These are phyloP conservation scores for Alternaria brassicae DNA, from an alignment of 2,329 filamentous ascomycete species.

Conservation along the genomic window DNA sequence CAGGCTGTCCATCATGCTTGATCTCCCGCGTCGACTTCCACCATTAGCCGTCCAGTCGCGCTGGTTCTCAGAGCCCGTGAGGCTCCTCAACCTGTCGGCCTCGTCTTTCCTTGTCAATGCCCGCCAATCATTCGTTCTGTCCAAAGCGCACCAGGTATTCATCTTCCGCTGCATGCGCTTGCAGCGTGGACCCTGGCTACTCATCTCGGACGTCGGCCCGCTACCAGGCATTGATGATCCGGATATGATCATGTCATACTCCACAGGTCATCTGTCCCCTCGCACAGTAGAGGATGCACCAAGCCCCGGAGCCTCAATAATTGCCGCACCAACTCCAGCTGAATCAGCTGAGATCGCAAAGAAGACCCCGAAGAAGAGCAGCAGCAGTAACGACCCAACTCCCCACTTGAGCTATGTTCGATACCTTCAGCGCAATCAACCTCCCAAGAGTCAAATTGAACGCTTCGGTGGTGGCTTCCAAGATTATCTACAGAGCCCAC, in stretches of 20 bases:
- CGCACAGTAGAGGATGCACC: conserved; percentile 52
- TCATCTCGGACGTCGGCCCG: conserved; percentile 65
- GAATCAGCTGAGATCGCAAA: conserved; percentile 64
- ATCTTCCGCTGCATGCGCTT: conserved; percentile 65
- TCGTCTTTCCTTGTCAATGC: conserved; percentile 65
- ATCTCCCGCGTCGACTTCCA: conserved; percentile 67
- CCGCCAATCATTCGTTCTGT: conserved; percentile 65
- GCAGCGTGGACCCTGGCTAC: conserved; percentile 65
- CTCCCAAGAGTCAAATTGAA: conserved; percentile 68
- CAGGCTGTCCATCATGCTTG: conserved; percentile 74
- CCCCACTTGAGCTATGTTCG: conserved; percentile 81
- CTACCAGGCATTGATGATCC: conserved; percentile 58
- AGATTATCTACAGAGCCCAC: conserved; percentile 92
- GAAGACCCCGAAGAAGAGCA: conserved; percentile 52
- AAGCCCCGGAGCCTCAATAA: conserved; percentile 29
- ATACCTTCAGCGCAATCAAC: conserved; percentile 83
- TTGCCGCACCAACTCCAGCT: conserved; percentile 67
- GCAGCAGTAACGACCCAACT: conserved; percentile 60
- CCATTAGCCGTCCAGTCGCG: conserved; percentile 62
- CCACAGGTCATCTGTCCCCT: conserved; percentile 50
- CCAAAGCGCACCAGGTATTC: conserved; percentile 64
- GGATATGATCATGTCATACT: conserved; percentile 47
- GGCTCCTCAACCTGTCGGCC: conserved; percentile 61
- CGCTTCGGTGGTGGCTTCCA: conserved; percentile 77
- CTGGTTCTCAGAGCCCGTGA: conserved; percentile 70